Conservation (phyloP, 345 rosid genomes). For the Crucihimalaya himalaica region DNA sequence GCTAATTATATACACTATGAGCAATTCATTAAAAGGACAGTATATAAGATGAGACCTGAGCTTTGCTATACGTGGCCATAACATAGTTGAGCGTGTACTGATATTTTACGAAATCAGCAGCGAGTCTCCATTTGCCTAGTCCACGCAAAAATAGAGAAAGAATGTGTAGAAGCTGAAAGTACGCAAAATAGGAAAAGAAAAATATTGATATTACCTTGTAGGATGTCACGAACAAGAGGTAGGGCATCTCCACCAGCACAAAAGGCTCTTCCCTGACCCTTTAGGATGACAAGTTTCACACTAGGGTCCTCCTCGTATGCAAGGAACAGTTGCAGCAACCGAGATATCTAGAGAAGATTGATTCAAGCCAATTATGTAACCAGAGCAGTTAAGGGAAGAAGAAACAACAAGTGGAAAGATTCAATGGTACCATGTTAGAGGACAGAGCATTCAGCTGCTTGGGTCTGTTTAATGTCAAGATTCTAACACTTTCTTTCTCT, state of each 20-base stretch:
- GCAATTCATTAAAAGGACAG: not conserved
- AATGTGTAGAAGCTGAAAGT: not conserved
- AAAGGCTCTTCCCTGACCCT: conserved; percentile 85
- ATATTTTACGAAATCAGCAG: conserved; percentile 43
- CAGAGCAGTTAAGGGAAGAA: not conserved
- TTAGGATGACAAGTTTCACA: conserved; percentile 67
- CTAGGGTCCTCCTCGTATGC: conserved; percentile 57
- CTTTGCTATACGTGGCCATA: conserved; percentile 67
- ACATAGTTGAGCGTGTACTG: conserved; percentile 58
- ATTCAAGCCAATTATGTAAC: conserved; percentile 5
- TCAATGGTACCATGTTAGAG: conserved; percentile 56
- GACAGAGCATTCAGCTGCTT: conserved; percentile 72
- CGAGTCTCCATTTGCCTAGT: conserved; percentile 60
- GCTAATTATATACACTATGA: not conserved
- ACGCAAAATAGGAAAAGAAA: not conserved
- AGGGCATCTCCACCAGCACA: conserved; percentile 83
- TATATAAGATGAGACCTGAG: conserved; percentile 51
- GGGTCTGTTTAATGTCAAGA: conserved; percentile 65
- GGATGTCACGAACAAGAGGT: conserved; percentile 50
- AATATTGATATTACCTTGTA: not conserved
- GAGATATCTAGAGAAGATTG: conserved; percentile 49
- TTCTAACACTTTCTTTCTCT: conserved; percentile 51
- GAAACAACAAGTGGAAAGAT: not conserved
- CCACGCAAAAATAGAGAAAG: conserved; percentile 3
- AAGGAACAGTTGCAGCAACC: conserved; percentile 57